A percentile compares a stretch with the other conserved stretches of the same genome.
Conservation (phyloP, 2,329 filamentous ascomycete species). For the Colletotrichum spinosum region DNA sequence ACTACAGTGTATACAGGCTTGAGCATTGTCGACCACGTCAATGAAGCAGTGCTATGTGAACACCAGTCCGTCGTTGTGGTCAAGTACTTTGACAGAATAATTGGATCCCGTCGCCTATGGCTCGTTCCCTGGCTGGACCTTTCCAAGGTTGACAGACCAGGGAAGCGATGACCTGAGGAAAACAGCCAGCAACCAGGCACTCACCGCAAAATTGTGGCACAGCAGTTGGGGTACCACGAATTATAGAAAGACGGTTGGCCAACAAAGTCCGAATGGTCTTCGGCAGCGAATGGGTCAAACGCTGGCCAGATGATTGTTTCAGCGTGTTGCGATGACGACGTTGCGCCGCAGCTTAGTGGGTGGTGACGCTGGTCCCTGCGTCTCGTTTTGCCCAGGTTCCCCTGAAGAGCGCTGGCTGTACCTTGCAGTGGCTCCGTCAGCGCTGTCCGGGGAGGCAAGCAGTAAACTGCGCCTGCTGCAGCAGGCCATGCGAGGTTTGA, state of each 20-base stretch:
- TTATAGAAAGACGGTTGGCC: conserved; percentile 9
- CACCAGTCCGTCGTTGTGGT: no score
- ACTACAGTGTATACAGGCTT: no score
- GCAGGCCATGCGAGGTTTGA: background rate
- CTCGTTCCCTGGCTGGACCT: no score
- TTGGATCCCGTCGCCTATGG: no score
- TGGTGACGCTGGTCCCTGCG: conserved; percentile 23
- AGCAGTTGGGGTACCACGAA: background rate
- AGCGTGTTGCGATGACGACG: conserved; percentile 32
- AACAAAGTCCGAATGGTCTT: background rate
- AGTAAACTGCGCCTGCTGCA: background rate
- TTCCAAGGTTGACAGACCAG: no score
- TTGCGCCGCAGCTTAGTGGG: conserved; percentile 11
- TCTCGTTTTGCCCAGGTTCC: conserved; percentile 16
- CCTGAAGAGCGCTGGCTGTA: conserved; percentile 6
- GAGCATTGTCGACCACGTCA: no score
- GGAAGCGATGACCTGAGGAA: no score
- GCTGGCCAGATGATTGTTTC: conserved; percentile 33
- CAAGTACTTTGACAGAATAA: no score
- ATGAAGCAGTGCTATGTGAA: no score
- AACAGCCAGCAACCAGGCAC: no score
- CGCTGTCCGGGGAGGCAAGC: background rate
- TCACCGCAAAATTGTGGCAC: background rate
- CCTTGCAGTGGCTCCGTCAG: background rate
- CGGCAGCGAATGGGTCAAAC: conserved; percentile 30